Evolutionary conservation across 108 stramenopile genomes (phyloP).

Genomic region (Cyclotella cryptica): DNA sequence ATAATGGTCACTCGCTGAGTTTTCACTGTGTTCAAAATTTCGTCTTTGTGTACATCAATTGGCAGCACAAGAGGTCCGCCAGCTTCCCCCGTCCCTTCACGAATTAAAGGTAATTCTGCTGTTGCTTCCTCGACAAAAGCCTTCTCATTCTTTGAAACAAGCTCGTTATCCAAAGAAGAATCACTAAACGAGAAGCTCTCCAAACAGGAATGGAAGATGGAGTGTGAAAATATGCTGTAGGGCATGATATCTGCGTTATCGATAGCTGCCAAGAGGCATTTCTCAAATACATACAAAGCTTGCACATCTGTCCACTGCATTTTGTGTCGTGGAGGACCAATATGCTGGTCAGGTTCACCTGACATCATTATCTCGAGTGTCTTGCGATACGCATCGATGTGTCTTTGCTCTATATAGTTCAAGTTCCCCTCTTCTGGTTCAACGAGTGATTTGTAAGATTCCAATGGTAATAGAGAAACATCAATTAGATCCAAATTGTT

Average conservation of each 20-base stretch:
- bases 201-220: slow-evolving; percentile 34
- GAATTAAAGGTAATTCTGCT: neutral
- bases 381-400: slow-evolving; percentile 42
- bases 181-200: slow-evolving; percentile 44
- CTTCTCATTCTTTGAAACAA: slow-evolving; percentile 35
- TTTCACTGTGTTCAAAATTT: slow-evolving; percentile 65
- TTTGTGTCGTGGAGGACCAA: slow-evolving; percentile 22
- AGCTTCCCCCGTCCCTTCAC: neutral
- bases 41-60: slow-evolving; percentile 78
- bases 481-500: slow-evolving; percentile 4
- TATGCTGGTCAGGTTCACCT: slow-evolving; percentile 1
- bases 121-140: slow-evolving; percentile 22
- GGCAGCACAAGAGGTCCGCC: slow-evolving; percentile 48
- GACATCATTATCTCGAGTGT: slow-evolving; percentile 12
- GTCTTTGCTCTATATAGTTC: slow-evolving; percentile 23
- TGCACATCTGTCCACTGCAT: slow-evolving; percentile 54
- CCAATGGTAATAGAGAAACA: slow-evolving; percentile 24
- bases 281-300: slow-evolving; percentile 59
- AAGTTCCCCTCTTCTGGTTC: neutral
- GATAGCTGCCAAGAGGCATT: slow-evolving; percentile 37
- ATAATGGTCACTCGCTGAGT: slow-evolving; percentile 88
- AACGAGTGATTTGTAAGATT: slow-evolving; percentile 26
- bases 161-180: slow-evolving; percentile 30
- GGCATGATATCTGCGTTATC: slow-evolving; percentile 30
- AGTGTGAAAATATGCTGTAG: slow-evolving; percentile 40